Evolutionary conservation across 306 rosid species (phyloP).

Genomic region (Prunus padus): DNA sequence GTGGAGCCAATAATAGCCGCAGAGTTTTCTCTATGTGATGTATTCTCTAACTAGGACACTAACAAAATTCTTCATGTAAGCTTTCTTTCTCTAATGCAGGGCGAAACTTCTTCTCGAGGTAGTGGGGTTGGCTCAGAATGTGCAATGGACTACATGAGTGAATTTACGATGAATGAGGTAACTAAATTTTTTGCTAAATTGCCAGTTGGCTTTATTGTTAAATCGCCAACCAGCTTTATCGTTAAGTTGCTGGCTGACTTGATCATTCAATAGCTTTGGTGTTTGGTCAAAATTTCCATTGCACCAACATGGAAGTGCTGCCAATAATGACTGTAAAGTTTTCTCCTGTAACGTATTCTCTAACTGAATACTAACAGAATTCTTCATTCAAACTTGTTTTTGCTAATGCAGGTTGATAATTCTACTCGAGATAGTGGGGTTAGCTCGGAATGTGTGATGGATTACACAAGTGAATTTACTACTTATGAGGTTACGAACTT

Average conservation of each 20-base stretch:
- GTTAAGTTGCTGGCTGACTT: too few species aligned
- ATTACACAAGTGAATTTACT: slow-evolving; percentile 32
- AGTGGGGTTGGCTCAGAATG: slow-evolving; percentile 17
- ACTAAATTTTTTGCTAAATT: not conserved
- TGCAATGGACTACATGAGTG: slow-evolving; percentile 22
- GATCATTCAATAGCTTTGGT: not conserved
- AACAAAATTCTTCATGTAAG: not conserved
- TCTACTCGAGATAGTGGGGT: slow-evolving; percentile 20
- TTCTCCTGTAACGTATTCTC: not conserved
- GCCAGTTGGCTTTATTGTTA: not conserved
- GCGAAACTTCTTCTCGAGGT: slow-evolving; percentile 16
- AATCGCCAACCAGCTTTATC: too few species aligned
- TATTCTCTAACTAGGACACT: not conserved
- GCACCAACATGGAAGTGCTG: not conserved
- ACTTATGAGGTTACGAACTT: slow-evolving; percentile 23
- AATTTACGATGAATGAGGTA: slow-evolving; percentile 25
- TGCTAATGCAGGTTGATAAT: slow-evolving; percentile 20
- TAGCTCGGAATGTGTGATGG: slow-evolving; percentile 24
- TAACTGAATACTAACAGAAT: not conserved
- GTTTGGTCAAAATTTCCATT: not conserved
- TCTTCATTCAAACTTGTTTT: not conserved
- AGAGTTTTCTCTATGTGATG: not conserved
- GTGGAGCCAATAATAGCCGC: not conserved
- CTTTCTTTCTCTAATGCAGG: slow-evolving; percentile 25
- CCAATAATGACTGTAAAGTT: not conserved